Conservation (phyloP, 2,329 filamentous ascomycete genomes). For the Cladobotryum mycophilum region DNA sequence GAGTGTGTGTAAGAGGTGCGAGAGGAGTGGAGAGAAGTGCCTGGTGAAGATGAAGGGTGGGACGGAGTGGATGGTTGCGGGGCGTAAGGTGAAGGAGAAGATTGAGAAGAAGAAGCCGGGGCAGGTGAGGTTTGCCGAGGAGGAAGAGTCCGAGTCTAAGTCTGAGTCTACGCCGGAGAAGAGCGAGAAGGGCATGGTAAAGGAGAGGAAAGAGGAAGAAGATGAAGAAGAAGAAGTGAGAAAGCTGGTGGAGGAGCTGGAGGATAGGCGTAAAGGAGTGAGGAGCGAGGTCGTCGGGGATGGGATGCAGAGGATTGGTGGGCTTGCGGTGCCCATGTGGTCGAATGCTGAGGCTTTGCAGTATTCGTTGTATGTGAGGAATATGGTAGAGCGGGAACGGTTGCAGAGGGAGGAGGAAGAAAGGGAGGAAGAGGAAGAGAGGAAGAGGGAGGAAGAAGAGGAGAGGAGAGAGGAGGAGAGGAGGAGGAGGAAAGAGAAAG, state of each 20-base stretch:
- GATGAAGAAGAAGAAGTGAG: background rate
- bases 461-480: background rate
- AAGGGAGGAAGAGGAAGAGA: background rate
- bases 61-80: background rate
- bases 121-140: background rate
- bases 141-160: background rate
- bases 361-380: background rate
- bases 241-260: slow-evolving; percentile 5
- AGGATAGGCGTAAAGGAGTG: background rate
- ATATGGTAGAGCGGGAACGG: background rate
- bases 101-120: background rate
- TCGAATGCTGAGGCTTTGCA: background rate
- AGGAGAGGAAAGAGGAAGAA: background rate
- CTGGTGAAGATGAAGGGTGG: slow-evolving; percentile 6
- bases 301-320: background rate
- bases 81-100: slow-evolving; percentile 2
- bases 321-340: slow-evolving; percentile 6
- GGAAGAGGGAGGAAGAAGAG: background rate
- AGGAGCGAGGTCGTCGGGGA: slow-evolving; percentile 6
- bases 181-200: background rate
- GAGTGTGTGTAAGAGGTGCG: slow-evolving; percentile 22
- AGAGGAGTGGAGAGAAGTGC: slow-evolving; percentile 21
- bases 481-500: background rate
- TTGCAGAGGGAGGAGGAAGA: background rate
- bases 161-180: background rate